Conservation (phyloP, 192 early-diverging fungal species). For the Paraglomus occultum region DNA sequence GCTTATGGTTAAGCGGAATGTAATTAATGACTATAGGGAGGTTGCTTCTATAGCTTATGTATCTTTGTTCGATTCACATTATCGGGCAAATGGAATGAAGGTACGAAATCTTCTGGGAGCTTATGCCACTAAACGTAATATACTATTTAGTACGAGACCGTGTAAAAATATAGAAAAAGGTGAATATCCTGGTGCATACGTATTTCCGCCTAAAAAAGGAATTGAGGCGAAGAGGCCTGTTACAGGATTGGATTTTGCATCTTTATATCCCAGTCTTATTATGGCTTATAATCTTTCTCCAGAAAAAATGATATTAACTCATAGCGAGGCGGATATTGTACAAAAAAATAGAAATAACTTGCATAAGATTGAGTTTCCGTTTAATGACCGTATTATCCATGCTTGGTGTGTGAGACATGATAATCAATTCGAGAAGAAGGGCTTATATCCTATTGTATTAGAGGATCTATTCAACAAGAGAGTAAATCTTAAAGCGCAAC, state of each 20-base stretch:
- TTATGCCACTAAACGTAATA: not conserved
- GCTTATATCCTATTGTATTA: not conserved
- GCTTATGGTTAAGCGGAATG: not conserved
- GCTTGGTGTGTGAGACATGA: slow-evolving; percentile 8
- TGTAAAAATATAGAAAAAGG: slow-evolving; percentile 22
- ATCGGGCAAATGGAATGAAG: slow-evolving; percentile 1
- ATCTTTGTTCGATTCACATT: slow-evolving; percentile 5
- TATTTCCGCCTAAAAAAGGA: slow-evolving; percentile 1
- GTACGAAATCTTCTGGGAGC: slow-evolving; percentile 18
- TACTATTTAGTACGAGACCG: not conserved
- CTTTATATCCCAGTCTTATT: slow-evolving; percentile 19
- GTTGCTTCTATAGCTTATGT: not conserved
- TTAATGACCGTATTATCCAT: not conserved
- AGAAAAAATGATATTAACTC: slow-evolving; percentile 15
- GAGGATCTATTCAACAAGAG: slow-evolving; percentile 15
- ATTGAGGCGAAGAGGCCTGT: not conserved
- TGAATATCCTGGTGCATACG: not conserved
- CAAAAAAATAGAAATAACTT: slow-evolving; percentile 17
- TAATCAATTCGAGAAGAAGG: not conserved
- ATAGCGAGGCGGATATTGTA: slow-evolving; percentile 1
- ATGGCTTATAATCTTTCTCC: slow-evolving; percentile 7
- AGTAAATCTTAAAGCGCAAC: not conserved
- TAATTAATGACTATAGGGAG: slow-evolving; percentile 7
- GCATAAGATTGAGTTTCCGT: slow-evolving; percentile 12
- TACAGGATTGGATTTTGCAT: slow-evolving; percentile 13